Conservation (phyloP, 2,329 filamentous ascomycete species). For the Phialocephala subalpina region DNA sequence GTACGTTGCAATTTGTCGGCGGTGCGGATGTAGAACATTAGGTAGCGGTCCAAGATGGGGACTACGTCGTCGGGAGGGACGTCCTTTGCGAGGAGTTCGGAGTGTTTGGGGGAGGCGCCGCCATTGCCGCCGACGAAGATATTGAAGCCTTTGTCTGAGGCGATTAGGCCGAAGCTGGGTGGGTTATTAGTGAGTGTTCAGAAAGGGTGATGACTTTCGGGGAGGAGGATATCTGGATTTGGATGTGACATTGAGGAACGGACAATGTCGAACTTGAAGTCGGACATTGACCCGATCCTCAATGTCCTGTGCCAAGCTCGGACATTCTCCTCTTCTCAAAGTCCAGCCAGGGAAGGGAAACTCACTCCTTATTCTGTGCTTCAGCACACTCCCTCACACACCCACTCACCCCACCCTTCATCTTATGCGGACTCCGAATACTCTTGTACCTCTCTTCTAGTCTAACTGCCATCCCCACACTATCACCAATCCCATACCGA, state of each 20-base stretch:
- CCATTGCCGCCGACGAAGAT: slow-evolving; percentile 92
- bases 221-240: background rate
- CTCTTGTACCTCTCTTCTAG: slow-evolving; percentile 93
- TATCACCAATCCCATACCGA: slow-evolving; percentile 86
- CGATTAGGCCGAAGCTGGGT: slow-evolving; percentile 82
- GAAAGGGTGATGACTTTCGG: background rate
- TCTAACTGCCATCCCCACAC: slow-evolving; percentile 88
- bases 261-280: background rate
- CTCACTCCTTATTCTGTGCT: slow-evolving; percentile 88
- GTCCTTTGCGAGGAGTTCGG: slow-evolving; percentile 85
- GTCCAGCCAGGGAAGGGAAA: slow-evolving; percentile 23
- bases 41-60: slow-evolving; percentile 84
- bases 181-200: slow-evolving; percentile 19
- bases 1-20: slow-evolving; percentile 91
- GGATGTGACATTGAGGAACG: background rate
- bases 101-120: slow-evolving; percentile 83
- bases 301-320: background rate
- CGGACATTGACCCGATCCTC: background rate
- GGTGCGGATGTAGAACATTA: slow-evolving; percentile 94
- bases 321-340: background rate
- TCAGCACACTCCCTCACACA: slow-evolving; percentile 95
- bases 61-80: slow-evolving; percentile 84
- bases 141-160: slow-evolving; percentile 93
- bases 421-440: slow-evolving; percentile 87
- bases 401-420: slow-evolving; percentile 89